Conservation (phyloP, 441 rosid genomes). For the Mallotus japonicus region DNA sequence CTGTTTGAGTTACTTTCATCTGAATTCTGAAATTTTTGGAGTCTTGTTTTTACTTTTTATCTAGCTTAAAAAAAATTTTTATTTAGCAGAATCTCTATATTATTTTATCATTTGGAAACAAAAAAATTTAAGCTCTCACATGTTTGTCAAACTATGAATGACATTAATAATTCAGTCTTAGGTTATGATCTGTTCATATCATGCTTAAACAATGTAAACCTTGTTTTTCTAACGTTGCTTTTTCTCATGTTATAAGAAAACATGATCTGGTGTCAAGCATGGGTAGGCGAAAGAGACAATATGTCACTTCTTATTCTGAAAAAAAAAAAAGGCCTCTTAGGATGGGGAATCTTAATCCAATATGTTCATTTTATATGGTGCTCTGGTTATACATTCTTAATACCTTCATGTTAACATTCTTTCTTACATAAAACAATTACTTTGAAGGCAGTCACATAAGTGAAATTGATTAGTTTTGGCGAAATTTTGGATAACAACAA, state of each 20-base stretch:
- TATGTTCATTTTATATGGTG: constrained; percentile 5
- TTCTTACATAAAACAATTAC: constrained; percentile 62
- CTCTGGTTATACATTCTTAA: constrained; percentile 19
- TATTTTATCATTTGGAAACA: no score
- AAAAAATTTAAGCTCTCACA: background rate
- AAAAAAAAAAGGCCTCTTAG: background rate
- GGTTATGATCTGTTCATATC: background rate
- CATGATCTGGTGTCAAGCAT: background rate
- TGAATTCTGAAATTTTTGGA: background rate
- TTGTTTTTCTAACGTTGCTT: background rate
- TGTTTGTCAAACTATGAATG: background rate
- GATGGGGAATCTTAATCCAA: background rate
- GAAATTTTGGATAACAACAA: constrained; percentile 80
- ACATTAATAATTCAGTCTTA: background rate
- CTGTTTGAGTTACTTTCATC: background rate
- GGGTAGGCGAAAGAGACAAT: background rate
- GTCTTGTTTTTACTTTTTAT: no score
- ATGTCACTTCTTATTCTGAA: background rate
- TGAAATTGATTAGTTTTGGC: constrained; percentile 85
- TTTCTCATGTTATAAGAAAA: background rate
- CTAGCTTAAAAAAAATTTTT: no score
- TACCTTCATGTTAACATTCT: background rate
- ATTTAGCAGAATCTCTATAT: no score
- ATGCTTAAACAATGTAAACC: background rate
- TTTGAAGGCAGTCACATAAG: constrained; percentile 74